These are phyloP conservation scores for Dictyostelium brefeldianum DNA, from an alignment of 78 protist species.

Conservation along the genomic window DNA sequence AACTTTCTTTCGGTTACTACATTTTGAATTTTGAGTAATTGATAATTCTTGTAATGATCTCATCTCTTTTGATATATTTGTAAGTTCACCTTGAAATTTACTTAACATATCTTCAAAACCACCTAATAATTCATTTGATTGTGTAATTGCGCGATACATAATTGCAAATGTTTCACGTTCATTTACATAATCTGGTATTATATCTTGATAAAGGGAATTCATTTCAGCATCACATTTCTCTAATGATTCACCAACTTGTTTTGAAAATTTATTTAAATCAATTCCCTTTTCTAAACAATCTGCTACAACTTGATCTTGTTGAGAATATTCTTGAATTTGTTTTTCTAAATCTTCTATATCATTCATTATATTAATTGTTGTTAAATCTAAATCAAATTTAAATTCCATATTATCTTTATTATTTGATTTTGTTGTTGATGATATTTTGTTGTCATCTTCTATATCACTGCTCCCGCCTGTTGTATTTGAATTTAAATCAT, in stretches of 20 bases:
- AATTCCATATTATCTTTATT: slow-evolving; percentile 35
- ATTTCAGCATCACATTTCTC: slow-evolving; percentile 39
- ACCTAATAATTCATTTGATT: slow-evolving; percentile 8
- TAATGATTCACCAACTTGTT: slow-evolving; percentile 42
- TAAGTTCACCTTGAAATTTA: slow-evolving; percentile 33
- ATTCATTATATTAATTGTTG: slow-evolving; percentile 6
- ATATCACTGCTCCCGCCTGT: not conserved
- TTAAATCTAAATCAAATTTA: slow-evolving; percentile 53
- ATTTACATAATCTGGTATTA: slow-evolving; percentile 67
- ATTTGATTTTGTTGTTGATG: not conserved
- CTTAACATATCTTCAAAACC: slow-evolving; percentile 66
- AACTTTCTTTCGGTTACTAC: slow-evolving; percentile 30
- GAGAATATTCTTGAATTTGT: slow-evolving; percentile 7
- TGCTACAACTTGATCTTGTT: slow-evolving; percentile 11
- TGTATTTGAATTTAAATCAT: not conserved
- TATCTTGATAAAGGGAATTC: slow-evolving; percentile 47
- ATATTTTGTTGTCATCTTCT: not conserved
- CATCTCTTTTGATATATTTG: slow-evolving; percentile 59
- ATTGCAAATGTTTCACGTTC: slow-evolving; percentile 68
- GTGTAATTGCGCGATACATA: slow-evolving; percentile 42
- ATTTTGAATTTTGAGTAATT: slow-evolving; percentile 24
- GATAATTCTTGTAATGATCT: slow-evolving; percentile 47
- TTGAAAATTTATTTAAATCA: slow-evolving; percentile 50
- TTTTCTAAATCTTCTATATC: slow-evolving; percentile 45
- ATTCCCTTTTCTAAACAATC: slow-evolving; percentile 28